Conservation (phyloP, 192 early-diverging fungal genomes). For the Coemansia sp. region DNA sequence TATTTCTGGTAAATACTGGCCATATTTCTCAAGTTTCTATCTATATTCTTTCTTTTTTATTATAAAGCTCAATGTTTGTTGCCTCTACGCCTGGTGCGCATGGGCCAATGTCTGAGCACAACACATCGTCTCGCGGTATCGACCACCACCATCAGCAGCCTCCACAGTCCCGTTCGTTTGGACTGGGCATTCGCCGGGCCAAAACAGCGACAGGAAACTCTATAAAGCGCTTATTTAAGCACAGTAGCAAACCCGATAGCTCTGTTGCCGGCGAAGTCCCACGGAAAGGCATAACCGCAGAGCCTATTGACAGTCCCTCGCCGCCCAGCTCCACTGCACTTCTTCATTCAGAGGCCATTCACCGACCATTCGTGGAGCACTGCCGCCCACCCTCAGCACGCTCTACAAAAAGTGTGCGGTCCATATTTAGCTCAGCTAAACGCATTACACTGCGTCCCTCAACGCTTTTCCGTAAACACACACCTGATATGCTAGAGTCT, state of each 20-base stretch:
- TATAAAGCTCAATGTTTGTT: conserved; percentile 2
- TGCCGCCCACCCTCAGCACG: conserved; percentile 32
- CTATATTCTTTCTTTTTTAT: not conserved
- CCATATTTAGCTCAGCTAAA: conserved; percentile 43
- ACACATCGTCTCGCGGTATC: not conserved
- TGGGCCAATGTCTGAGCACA: conserved; percentile 8
- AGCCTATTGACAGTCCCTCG: conserved; percentile 20
- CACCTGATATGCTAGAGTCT: conserved; percentile 1
- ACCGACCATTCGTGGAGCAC: not conserved
- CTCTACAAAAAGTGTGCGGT: conserved; percentile 42
- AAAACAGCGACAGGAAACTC: conserved; percentile 33
- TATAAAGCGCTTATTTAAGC: conserved; percentile 38
- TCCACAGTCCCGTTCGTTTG: conserved; percentile 1
- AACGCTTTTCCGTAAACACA: conserved; percentile 23
- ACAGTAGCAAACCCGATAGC: conserved; percentile 7
- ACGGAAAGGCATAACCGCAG: not conserved
- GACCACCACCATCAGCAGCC: not conserved
- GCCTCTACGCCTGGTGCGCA: conserved; percentile 10
- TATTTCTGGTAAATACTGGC: not conserved
- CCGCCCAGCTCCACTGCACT: not conserved
- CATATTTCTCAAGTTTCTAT: not conserved
- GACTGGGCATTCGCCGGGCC: conserved; percentile 25
- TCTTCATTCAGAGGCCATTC: conserved; percentile 9
- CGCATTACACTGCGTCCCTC: conserved; percentile 43
- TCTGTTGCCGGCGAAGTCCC: not conserved